Base-by-base conservation (phyloP, 495 filamentous ascomycete genomes). In the Thozetella sp. region DNA sequence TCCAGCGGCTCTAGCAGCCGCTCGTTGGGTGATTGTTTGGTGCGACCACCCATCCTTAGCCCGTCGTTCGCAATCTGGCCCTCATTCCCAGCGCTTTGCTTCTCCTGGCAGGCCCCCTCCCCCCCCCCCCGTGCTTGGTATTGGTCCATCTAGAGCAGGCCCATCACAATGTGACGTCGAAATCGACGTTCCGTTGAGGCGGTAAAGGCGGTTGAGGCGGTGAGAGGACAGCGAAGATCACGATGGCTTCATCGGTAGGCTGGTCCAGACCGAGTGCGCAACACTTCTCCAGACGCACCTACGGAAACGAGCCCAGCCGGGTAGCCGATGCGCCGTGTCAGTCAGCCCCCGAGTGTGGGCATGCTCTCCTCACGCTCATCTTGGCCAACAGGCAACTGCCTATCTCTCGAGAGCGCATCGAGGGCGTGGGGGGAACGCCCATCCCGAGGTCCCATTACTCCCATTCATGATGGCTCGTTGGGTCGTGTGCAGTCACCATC, bases 171-270 rank as follows among this genome's bases (percentile, higher is more conserved):
- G 43, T 48, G 43, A 48, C 43, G 20, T 48, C n/a, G 11, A 10
- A 48, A 48, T 48, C 43, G 43, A 9, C n/a, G 43, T 48, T 48
- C 43, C 43, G 43, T 19, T n/a, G 6, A 19, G 43, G 43, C 43
- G 43, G 43, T 48, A 48, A 48, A 48, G 43, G 43, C 43, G 43
- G 43, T 48, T 15, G 43, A 48, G 43, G 43, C 43, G 43, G 43
- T 48, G 43, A 48, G 43, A 11, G 3, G 43, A 3, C 12, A 19
- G 11, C 9, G 20, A 19, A 48, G 43, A n/a, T 48, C 43, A 48
- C 43, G 43, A 48, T 48, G 43, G 43, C 43, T 48, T 48, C 43
- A 48, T 3, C n/a, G n/a, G 20, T 9, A 48, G 43, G 10, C 9
- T 3, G 43, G 9, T 48, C 43, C 11, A 48, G 43, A 48, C 43